phyloP scores from a whole-genome alignment of 345 rosid species.

The Erucastrum elatum region DNA sequence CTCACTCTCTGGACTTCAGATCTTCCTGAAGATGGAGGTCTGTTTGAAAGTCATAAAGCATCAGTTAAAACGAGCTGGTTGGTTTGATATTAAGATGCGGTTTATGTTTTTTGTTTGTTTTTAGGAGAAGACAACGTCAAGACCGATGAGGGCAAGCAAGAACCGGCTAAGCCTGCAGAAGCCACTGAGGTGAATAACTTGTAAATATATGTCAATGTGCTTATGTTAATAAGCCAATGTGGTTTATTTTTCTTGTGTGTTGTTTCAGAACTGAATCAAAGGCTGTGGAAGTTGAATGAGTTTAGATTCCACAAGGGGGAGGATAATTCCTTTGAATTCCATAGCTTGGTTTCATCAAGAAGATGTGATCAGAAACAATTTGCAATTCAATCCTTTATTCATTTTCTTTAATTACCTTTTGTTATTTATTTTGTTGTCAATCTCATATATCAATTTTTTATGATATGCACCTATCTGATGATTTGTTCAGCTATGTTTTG shows the following conservation, averaged over 20 bases:
- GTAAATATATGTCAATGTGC: background rate
- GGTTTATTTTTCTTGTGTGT: background rate
- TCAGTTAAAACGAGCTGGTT: background rate
- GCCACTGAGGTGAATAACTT: slow-evolving; percentile 50
- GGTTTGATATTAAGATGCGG: background rate
- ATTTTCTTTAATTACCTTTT: background rate
- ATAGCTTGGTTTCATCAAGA: slow-evolving; percentile 32
- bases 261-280: slow-evolving; percentile 35
- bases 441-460: slow-evolving; percentile 18
- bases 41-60: slow-evolving; percentile 13
- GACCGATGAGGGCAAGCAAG: slow-evolving; percentile 68
- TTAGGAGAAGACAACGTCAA: slow-evolving; percentile 78
- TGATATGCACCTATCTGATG: slow-evolving; percentile 3
- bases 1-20: slow-evolving; percentile 99
- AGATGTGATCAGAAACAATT: slow-evolving; percentile 29
- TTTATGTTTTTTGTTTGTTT: slow-evolving; percentile 19
- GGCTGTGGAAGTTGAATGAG: slow-evolving; percentile 30
- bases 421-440: slow-evolving; percentile 20
- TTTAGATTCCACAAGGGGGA: slow-evolving; percentile 17
- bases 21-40: slow-evolving; percentile 99
- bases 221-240: background rate
- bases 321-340: slow-evolving; percentile 16
- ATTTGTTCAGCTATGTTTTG: slow-evolving; percentile 21
- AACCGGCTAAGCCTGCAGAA: slow-evolving; percentile 54
- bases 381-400: slow-evolving; percentile 25